phyloP scores from a whole-genome alignment of 306 rosid species.

The Quercus glauca region DNA sequence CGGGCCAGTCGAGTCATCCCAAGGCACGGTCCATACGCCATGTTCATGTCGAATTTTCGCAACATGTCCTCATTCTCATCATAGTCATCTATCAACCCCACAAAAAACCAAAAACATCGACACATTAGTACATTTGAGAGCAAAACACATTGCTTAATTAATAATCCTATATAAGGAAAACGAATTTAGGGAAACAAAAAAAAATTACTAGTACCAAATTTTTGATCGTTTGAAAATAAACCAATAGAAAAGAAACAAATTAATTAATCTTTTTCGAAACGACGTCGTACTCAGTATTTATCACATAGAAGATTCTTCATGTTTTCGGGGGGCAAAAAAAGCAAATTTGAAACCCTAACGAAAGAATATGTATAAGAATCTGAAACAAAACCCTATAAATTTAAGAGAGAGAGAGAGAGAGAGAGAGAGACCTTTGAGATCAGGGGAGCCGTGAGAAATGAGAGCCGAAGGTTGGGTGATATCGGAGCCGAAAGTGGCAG shows the following conservation, averaged over 20 bases:
- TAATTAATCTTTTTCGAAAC: too few species aligned
- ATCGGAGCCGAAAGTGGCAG: constrained; percentile 32
- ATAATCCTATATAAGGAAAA: too few species aligned
- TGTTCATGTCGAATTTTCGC: constrained; percentile 82
- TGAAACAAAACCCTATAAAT: background rate
- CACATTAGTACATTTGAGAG: too few species aligned
- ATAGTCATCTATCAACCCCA: constrained; percentile 49
- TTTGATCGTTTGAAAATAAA: too few species aligned
- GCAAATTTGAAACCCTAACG: background rate
- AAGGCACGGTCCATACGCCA: constrained; percentile 73
- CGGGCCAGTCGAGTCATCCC: constrained; percentile 68
- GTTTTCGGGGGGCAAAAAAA: too few species aligned
- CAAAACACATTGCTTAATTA: too few species aligned
- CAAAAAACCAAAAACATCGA: background rate
- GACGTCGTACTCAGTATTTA: background rate
- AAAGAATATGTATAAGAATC: background rate
- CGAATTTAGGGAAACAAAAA: too few species aligned
- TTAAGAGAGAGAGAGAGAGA: background rate
- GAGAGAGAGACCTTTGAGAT: constrained; percentile 34
- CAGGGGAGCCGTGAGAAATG: constrained; percentile 29
- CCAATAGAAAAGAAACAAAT: too few species aligned
- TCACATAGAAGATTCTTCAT: background rate
- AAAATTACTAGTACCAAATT: background rate
- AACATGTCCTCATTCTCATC: constrained; percentile 44
- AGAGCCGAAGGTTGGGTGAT: constrained; percentile 39